These are phyloP conservation scores for Trametes versicolor DNA, from an alignment of 1,284 basidiomycete genomes.

Conservation along the genomic window DNA sequence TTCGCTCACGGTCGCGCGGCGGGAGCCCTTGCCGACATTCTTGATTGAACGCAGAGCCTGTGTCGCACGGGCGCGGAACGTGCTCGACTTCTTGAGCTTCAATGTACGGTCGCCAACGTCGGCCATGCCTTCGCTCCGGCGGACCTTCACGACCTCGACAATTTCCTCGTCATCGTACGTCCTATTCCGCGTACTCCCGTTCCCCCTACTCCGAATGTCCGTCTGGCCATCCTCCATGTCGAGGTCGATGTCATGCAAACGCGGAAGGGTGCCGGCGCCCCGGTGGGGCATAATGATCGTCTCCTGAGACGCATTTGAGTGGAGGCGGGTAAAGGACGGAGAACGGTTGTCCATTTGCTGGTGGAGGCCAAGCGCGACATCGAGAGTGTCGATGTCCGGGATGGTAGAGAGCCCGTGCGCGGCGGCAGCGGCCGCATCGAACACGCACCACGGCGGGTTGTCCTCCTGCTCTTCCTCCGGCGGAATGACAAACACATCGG, in stretches of 20 bases:
- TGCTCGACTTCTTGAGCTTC: constrained; percentile 55
- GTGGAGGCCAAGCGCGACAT: constrained; percentile 50
- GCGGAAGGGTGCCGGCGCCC: constrained; percentile 15
- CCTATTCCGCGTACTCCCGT: constrained; percentile 40
- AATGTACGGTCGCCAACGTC: constrained; percentile 40
- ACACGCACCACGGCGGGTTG: constrained; percentile 70
- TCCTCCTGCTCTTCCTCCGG: constrained; percentile 72
- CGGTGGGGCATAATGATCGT: constrained; percentile 46
- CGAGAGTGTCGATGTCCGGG: constrained; percentile 54
- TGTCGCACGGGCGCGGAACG: constrained; percentile 66
- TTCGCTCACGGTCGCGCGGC: constrained; percentile 32
- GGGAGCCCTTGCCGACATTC: constrained; percentile 53
- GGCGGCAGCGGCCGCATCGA: constrained; percentile 59
- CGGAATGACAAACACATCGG: constrained; percentile 73
- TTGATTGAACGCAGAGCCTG: constrained; percentile 71
- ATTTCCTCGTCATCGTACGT: constrained; percentile 59
- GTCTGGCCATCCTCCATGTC: constrained; percentile 31
- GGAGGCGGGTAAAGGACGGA: constrained; percentile 44
- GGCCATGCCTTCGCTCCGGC: constrained; percentile 52
- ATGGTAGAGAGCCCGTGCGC: constrained; percentile 43
- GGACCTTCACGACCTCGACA: constrained; percentile 74
- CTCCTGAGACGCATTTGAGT: constrained; percentile 41
- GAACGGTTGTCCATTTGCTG: constrained; percentile 46
- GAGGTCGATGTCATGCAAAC: constrained; percentile 22
- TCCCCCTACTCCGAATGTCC: constrained; percentile 26